Base-by-base conservation (phyloP, 768 basidiomycete genomes). In the Clitopilus passeckerianus region DNA sequence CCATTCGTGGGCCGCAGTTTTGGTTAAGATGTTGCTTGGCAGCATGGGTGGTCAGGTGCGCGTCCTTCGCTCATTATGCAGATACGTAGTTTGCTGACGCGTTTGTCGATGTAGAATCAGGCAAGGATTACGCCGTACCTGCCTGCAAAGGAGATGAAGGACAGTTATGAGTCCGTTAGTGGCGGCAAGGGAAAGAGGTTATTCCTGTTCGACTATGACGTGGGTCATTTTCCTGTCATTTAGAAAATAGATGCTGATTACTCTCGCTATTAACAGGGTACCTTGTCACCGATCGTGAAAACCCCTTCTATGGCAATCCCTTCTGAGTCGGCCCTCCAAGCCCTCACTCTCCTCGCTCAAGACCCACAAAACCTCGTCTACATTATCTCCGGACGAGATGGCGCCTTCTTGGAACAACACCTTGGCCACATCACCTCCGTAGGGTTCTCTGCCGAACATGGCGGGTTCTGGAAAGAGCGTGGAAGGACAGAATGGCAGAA, bases 311-410 rank as follows among this genome's bases (percentile, higher is more conserved):
- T 90, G 77, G 96, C 96, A 2, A 74, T 86, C 1, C 96, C 96
- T 0, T 89, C 93, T 0, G 71, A 80, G 6, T 78, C 80, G 18
- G 88, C 95, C 2, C 82, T 95, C 44, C 76, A 80, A 56, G 91
- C 91, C 0, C 87, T 99, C 59, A 73, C 82, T 57, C 77, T 77
- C 59, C 82, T 99, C 34, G 75, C 89, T 0, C 74, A 77, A 15
- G 95, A 98, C 71, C 92, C 95, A 22, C 80, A 79, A 67, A 99
- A 99, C 73, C 64, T 97, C 44, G 95, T 98, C 57, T 98, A 94
- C 77, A 94, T 99, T 72, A 97, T 99, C 71, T 97, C 95, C 0
- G 96, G 96, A 1, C 92, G 96, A 27, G 96, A 98, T 70, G 87
- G 89, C 55, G 90, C 76, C 56, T 99, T 99, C 83, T 79, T 99